phyloP scores from a whole-genome alignment of 192 early-diverging fungal genomes.

The Phlyctochytrium planicorne region DNA sequence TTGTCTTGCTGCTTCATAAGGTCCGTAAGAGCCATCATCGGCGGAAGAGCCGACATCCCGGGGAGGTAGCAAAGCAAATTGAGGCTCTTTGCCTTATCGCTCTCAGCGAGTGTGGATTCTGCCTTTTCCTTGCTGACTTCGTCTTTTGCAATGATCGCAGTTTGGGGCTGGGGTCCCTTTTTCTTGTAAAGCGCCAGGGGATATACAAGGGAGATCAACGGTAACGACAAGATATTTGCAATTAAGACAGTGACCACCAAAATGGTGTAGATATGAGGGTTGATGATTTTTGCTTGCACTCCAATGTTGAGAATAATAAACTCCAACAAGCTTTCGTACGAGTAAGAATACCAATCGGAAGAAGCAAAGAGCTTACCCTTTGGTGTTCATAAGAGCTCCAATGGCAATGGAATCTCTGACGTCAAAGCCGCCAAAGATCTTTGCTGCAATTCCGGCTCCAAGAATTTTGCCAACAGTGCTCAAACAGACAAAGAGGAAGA shows the following conservation, averaged over 20 bases:
- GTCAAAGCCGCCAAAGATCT: conserved; percentile 59
- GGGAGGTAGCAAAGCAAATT: conserved; percentile 62
- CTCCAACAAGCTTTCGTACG: conserved; percentile 74
- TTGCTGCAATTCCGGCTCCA: conserved; percentile 70
- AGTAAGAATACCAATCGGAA: background rate
- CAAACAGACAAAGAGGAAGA: conserved; percentile 71
- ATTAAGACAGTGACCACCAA: conserved; percentile 80
- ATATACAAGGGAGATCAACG: conserved; percentile 7
- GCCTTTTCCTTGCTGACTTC: background rate
- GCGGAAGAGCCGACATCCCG: conserved; percentile 62
- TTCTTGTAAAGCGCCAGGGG: conserved; percentile 13
- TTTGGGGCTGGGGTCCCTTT: background rate
- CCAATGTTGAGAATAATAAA: conserved; percentile 95
- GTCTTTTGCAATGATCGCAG: background rate
- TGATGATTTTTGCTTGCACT: conserved; percentile 77
- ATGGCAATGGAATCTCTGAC: conserved; percentile 84
- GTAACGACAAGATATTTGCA: background rate
- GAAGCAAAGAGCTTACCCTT: conserved; percentile 54
- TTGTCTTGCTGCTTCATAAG: conserved; percentile 44
- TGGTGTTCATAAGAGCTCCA: conserved; percentile 93
- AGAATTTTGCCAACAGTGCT: conserved; percentile 85
- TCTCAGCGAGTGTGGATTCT: background rate
- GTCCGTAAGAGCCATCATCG: conserved; percentile 68
- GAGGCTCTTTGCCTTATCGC: conserved; percentile 20
- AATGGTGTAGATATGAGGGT: conserved; percentile 64